Conservation (phyloP, 805 yeast genomes). For the Pichia membranifaciens region DNA sequence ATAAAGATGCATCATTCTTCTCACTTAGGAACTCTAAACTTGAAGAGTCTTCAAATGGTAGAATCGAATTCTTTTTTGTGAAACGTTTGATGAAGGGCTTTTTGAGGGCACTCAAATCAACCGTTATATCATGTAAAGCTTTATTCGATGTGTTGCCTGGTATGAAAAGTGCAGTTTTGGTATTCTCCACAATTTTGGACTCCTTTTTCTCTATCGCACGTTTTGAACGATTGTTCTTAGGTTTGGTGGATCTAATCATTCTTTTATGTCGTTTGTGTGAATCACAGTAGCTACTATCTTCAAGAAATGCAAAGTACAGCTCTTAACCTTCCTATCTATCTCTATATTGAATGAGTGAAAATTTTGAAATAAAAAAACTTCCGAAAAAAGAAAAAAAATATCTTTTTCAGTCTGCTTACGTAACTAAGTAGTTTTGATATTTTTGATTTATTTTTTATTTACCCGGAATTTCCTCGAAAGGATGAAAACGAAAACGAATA, state of each 20-base stretch:
- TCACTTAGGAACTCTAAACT: slow-evolving; percentile 88
- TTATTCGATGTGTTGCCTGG: slow-evolving; percentile 83
- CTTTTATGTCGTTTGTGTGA: too few species aligned
- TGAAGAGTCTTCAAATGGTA: slow-evolving; percentile 87
- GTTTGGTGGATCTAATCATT: slow-evolving; percentile 55
- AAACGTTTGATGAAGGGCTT: slow-evolving; percentile 88
- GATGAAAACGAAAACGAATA: background rate
- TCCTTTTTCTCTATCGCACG: slow-evolving; percentile 88
- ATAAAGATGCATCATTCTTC: slow-evolving; percentile 83
- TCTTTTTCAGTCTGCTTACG: background rate
- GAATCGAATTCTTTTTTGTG: slow-evolving; percentile 77
- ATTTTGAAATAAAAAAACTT: too few species aligned
- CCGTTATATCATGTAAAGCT: slow-evolving; percentile 79
- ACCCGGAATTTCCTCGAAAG: background rate
- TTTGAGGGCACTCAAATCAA: slow-evolving; percentile 82
- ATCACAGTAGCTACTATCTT: too few species aligned
- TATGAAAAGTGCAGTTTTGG: slow-evolving; percentile 82
- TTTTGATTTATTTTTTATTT: background rate
- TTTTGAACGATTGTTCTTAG: slow-evolving; percentile 93
- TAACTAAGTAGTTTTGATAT: too few species aligned
- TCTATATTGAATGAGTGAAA: background rate
- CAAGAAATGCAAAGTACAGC: too few species aligned
- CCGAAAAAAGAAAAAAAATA: background rate
- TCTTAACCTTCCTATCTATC: too few species aligned
- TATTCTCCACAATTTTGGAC: slow-evolving; percentile 83